phyloP scores from a whole-genome alignment of 2,329 filamentous ascomycete species.

The Cryphonectria japonica region DNA sequence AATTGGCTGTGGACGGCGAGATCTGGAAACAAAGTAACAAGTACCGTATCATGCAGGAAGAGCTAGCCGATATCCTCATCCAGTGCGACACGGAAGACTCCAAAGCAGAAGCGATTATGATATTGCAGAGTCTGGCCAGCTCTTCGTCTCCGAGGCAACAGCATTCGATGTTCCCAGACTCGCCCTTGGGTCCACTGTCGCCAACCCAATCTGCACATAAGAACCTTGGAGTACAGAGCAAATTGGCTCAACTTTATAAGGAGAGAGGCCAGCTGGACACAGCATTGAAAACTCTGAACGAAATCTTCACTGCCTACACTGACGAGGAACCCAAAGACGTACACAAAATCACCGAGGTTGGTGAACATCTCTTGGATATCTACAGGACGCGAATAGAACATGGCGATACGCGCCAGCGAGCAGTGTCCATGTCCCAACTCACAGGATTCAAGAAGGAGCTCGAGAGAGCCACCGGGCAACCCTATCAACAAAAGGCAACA shows the following conservation, averaged over 20 bases:
- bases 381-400: slow-evolving; percentile 5
- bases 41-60: slow-evolving; percentile 11
- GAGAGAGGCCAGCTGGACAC: slow-evolving; percentile 4
- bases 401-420: background rate
- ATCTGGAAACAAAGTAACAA: background rate
- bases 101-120: background rate
- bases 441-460: slow-evolving; percentile 16
- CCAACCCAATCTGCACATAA: background rate
- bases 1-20: background rate
- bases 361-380: slow-evolving; percentile 8
- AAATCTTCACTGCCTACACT: slow-evolving; percentile 7
- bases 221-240: slow-evolving; percentile 8
- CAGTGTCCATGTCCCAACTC: slow-evolving; percentile 13
- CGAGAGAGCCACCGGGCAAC: slow-evolving; percentile 1
- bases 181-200: background rate
- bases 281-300: slow-evolving; percentile 12
- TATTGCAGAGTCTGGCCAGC: background rate
- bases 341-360: background rate
- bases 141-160: background rate
- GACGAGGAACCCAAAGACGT: background rate
- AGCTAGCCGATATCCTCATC: slow-evolving; percentile 11
- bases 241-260: slow-evolving; percentile 22
- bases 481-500: background rate
- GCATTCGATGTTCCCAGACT: background rate
- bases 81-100: slow-evolving; percentile 8